Base-by-base conservation (phyloP, 176 grass and related monocot species). In the Oryza meridionalis region DNA sequence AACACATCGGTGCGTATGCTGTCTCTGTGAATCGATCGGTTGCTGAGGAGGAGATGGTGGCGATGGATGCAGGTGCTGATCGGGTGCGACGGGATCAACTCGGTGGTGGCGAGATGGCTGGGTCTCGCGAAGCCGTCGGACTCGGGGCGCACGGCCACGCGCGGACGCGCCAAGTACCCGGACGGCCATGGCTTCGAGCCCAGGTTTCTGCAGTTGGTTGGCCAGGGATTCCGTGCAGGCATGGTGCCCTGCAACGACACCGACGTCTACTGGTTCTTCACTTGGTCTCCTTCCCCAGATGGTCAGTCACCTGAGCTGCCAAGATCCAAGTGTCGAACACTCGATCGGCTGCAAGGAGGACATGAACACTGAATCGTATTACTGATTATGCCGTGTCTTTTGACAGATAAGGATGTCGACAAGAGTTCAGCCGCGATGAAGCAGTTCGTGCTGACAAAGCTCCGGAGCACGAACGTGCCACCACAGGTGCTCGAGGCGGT, bases 31-130 rank as follows among this genome's bases (percentile, higher is more conserved):
- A 13, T 47, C 45, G 11, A 14, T 47, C 45, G 11, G 45, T 47
- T 47, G 45, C 45, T 47, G 35, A 37, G 35, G 35, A 37, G 35
- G 5, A 37, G 35, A 6, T 6, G 35, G 45, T 11, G 47, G 47
- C 47, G 14, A 14, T 35, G 11, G 14, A 14, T 35, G 11, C 11
- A 70, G 67, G 68, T 77, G 37, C 49, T 85, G 65, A 77, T 85
- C 35, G 83, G 74, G 0, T 85, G 83, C 24, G 83, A 85, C 7
- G 83, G 83, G 24, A 59, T 68, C 2, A 69, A 85, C 49, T 85
- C 83, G 0, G 74, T 62, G 74, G 83, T 77, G 49, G 74, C 83
- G 0, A 70, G 16, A 29, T 77, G 75, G 22, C 73, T 85, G 0
- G 74, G 74, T 0, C 83, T 85, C 51, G 32, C 75, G 11, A 62